Conservation (phyloP, 169 alveolate species). For the Eimeria necatrix region DNA sequence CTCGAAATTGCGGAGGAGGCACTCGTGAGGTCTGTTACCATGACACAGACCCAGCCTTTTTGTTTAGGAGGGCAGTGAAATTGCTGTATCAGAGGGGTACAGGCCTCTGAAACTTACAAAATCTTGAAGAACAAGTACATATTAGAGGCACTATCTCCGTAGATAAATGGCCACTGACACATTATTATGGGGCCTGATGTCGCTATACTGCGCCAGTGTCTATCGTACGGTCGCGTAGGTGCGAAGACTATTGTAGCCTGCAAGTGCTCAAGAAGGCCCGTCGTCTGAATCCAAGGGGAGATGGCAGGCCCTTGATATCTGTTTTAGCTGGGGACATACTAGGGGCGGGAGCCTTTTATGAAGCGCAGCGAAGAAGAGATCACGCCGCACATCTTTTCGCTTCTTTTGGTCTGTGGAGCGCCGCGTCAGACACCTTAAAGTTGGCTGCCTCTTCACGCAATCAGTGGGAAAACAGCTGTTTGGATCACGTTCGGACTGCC, state of each 20-base stretch:
- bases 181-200: too few species aligned
- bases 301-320: constrained; percentile 55
- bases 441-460: not conserved
- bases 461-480: not conserved
- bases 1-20: constrained; percentile 62
- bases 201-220: too few species aligned
- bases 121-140: not conserved
- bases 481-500: not conserved
- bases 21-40: constrained; percentile 36
- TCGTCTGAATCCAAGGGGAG: constrained; percentile 34
- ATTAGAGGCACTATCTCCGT: too few species aligned
- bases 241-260: constrained; percentile 66
- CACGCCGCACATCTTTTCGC: constrained; percentile 28
- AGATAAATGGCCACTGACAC: too few species aligned
- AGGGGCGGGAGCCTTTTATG: constrained; percentile 69
- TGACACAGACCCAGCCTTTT: not conserved
- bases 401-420: constrained; percentile 60
- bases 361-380: constrained; percentile 25
- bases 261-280: constrained; percentile 74
- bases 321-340: constrained; percentile 60
- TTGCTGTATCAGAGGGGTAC: not conserved
- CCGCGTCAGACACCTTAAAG: constrained; percentile 37
- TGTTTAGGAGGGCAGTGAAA: not conserved
- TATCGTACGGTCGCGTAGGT: constrained; percentile 6
- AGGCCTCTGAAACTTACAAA: not conserved